These are phyloP conservation scores for Aquilaria agallochum DNA, from an alignment of 441 rosid species.

Conservation along the genomic window DNA sequence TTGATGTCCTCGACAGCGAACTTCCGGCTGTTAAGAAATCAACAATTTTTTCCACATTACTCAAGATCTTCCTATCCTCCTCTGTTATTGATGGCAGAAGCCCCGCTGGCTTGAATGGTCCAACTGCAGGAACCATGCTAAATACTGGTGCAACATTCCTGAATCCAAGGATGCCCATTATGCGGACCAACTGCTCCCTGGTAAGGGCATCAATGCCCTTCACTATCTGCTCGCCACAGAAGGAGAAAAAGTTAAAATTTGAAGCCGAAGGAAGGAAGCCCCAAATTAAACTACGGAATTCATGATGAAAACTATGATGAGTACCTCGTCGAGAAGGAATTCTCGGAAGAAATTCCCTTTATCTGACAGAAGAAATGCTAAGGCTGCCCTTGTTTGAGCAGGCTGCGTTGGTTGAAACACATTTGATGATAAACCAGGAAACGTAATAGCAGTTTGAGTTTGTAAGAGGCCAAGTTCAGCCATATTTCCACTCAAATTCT, in stretches of 20 bases:
- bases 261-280: background rate
- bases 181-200: constrained; percentile 82
- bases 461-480: constrained; percentile 81
- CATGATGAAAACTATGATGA: background rate
- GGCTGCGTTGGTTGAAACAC: constrained; percentile 51
- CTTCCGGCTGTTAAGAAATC: constrained; percentile 80
- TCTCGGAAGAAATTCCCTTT: constrained; percentile 91
- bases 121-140: constrained; percentile 73
- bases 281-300: background rate
- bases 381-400: constrained; percentile 84
- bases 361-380: constrained; percentile 81
- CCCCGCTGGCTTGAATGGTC: constrained; percentile 72
- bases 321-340: constrained; percentile 97
- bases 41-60: constrained; percentile 73
- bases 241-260: constrained; percentile 15
- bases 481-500: constrained; percentile 80
- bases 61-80: constrained; percentile 72
- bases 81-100: constrained; percentile 78
- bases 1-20: constrained; percentile 49
- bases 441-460: constrained; percentile 27
- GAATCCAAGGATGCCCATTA: constrained; percentile 65
- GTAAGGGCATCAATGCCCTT: constrained; percentile 94
- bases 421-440: constrained; percentile 37
- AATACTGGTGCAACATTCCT: constrained; percentile 68
- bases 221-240: constrained; percentile 59